These are phyloP conservation scores for Athelia sp. DNA, from an alignment of 1,284 basidiomycete genomes.

Conservation along the genomic window DNA sequence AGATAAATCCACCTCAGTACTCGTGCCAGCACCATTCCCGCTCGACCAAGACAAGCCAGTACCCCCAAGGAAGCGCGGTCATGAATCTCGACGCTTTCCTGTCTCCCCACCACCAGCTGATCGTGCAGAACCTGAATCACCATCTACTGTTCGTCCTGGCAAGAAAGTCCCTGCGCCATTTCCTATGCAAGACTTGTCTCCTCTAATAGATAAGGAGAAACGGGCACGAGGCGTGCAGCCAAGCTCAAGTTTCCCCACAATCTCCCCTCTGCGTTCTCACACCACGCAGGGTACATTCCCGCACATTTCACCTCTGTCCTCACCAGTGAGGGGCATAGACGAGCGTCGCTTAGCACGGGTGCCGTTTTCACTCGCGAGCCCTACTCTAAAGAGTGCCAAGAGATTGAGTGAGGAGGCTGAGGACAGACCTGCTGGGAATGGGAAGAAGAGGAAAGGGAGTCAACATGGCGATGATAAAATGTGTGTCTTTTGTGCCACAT, in stretches of 20 bases:
- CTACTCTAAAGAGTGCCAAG: slow-evolving; percentile 50
- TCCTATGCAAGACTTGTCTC: neutral
- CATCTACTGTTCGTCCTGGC: neutral
- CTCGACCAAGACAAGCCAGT: too few species aligned
- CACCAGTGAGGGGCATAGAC: neutral
- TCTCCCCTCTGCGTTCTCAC: neutral
- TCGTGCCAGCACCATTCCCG: too few species aligned
- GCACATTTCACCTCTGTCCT: neutral
- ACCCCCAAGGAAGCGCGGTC: too few species aligned
- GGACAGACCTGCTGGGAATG: slow-evolving; percentile 23
- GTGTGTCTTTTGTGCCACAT: slow-evolving; percentile 9
- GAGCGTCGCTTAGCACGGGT: slow-evolving; percentile 6
- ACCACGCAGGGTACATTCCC: neutral
- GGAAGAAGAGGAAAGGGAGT: slow-evolving; percentile 29
- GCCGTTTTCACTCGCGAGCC: slow-evolving; percentile 17
- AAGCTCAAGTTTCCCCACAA: neutral
- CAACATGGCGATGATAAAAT: slow-evolving; percentile 22
- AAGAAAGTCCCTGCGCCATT: neutral
- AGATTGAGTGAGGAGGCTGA: slow-evolving; percentile 36
- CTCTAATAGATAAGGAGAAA: neutral
- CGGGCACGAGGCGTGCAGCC: neutral
- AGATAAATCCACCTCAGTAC: too few species aligned
- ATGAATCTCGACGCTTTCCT: neutral
- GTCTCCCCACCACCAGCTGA: neutral
- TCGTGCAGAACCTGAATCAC: neutral